phyloP scores from a whole-genome alignment of 176 grass and related monocot genomes.

The Cenchrus americanus region DNA sequence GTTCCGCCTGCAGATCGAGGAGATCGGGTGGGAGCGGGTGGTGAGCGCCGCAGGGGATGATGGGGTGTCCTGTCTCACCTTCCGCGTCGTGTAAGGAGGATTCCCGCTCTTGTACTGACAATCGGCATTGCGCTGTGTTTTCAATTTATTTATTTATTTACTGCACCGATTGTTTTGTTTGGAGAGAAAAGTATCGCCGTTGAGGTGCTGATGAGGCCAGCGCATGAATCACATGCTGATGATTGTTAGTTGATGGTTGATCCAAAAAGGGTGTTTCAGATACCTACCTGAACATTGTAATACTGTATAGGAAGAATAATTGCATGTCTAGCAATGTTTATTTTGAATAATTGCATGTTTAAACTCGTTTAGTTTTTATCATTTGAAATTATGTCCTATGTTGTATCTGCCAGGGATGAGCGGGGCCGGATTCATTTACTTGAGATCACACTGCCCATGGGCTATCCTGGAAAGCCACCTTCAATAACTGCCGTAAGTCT shows the following conservation, averaged over 20 bases:
- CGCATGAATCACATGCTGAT: not conserved
- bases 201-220: not conserved
- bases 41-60: conserved; percentile 46
- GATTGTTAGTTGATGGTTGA: not conserved
- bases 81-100: conserved; percentile 46
- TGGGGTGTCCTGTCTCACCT: conserved; percentile 54
- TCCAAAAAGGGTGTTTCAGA: not conserved
- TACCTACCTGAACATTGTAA: not conserved
- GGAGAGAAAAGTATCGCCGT: no score
- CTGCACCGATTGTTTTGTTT: not conserved
- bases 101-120: not conserved
- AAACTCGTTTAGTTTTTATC: not conserved
- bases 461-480: conserved; percentile 62
- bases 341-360: not conserved
- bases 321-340: not conserved
- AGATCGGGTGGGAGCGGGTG: conserved; percentile 70
- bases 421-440: conserved; percentile 59
- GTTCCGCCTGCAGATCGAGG: conserved; percentile 56
- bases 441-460: conserved; percentile 65
- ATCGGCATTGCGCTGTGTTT: not conserved
- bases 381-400: conserved; percentile 1
- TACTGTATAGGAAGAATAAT: not conserved
- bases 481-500: conserved; percentile 57
- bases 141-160: not conserved
- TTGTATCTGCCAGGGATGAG: conserved; percentile 54